Base-by-base conservation (phyloP, 1,139 yeast genomes). In the Entelexis sorbosivorans region DNA sequence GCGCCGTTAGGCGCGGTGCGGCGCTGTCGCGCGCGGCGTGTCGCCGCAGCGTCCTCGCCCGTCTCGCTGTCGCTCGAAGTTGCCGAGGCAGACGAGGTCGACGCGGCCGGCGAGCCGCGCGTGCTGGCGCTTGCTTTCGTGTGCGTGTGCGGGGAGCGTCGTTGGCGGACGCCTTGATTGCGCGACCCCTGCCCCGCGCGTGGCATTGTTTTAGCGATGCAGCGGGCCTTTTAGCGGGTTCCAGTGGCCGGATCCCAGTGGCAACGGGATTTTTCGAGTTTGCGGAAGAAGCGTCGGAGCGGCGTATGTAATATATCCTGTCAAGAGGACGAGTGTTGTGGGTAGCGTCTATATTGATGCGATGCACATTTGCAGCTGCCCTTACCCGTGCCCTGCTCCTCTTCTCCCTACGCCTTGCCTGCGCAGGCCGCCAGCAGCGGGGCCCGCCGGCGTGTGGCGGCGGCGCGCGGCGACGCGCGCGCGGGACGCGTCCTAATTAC, bases 101-200 rank as follows among this genome's bases (percentile, higher is more conserved):
- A 7, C 17, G 3, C 16, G 13, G 44, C 19, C 16, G 44, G 16
- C 16, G 16, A 10, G 16, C 13, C 10, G 34, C 34, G 34, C 35
- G 44, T 8, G 24, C 34, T 11, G 33, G 11, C 26, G 24, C 34
- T 38, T 11, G 17, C 16, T 10, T 17, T 40, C 16, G 7, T n/a
- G 26, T 17, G 10, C 16, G 33, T 19, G 33, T 40, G 44, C 44
- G 44, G 44, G 44, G 44, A 31, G 26, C 14, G 44, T 19, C 45
- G 36, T 31, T 16, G 39, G 24, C 39, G 47, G 39, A 17, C 32
- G 13, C 19, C 33, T 34, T 33, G 47, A 33, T 34, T 44, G 39
- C 47, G 39, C 44, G 54, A 52, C 54, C 54, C 54, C 54, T 52
- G 54, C 54, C 54, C 54, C 44, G 19, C 47, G 50, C 54, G 54